phyloP scores from a whole-genome alignment of 2,329 filamentous ascomycete species.

The Colletotrichum brevisporum region DNA sequence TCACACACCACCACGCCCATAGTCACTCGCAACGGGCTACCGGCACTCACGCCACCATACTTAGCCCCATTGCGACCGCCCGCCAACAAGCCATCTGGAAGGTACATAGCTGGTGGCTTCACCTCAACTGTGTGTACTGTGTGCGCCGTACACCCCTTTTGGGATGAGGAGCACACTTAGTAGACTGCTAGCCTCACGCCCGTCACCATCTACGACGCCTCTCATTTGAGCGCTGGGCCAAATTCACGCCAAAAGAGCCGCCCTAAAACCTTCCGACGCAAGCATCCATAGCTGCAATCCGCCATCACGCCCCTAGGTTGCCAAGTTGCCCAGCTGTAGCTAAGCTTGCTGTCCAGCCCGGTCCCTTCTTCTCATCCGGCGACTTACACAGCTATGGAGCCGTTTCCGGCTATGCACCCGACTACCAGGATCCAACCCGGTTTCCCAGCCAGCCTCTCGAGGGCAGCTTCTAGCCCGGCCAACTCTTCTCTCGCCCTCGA shows the following conservation, averaged over 20 bases:
- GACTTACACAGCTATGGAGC: slow-evolving; percentile 1
- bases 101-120: slow-evolving; percentile 21
- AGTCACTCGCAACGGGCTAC: slow-evolving; percentile 26
- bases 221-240: neutral
- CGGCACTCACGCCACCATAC: slow-evolving; percentile 12
- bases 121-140: slow-evolving; percentile 36
- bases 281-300: slow-evolving; percentile 9
- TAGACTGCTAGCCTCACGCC: slow-evolving; percentile 23
- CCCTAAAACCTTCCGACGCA: slow-evolving; percentile 20
- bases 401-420: slow-evolving; percentile 18
- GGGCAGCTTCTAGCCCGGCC: slow-evolving; percentile 7
- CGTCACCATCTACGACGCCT: slow-evolving; percentile 13
- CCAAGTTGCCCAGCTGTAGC: slow-evolving; percentile 12
- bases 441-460: slow-evolving; percentile 26
- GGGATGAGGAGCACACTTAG: neutral
- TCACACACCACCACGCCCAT: slow-evolving; percentile 16
- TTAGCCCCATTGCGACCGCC: slow-evolving; percentile 33
- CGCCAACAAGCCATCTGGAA: slow-evolving; percentile 19
- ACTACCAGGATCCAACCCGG: neutral
- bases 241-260: slow-evolving; percentile 11
- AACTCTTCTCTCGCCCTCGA: slow-evolving; percentile 12
- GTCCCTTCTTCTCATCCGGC: slow-evolving; percentile 29
- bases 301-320: slow-evolving; percentile 29
- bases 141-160: slow-evolving; percentile 13
- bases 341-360: slow-evolving; percentile 6